phyloP scores from a whole-genome alignment of 1,139 yeast genomes.

The Diutina ranongensis region DNA sequence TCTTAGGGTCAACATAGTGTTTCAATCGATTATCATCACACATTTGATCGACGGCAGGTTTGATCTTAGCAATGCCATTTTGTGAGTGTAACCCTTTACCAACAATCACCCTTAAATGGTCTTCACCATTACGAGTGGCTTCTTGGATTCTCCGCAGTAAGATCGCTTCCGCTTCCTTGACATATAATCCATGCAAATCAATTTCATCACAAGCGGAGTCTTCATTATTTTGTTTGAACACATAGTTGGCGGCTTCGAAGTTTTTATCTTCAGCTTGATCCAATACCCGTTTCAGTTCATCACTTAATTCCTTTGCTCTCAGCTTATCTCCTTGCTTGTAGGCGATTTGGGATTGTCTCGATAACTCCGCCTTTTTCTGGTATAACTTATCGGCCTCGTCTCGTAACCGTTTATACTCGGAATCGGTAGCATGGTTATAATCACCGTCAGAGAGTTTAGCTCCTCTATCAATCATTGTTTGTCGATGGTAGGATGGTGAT shows the following conservation, averaged over 20 bases:
- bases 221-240: slow-evolving; percentile 76
- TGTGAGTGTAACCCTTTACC: slow-evolving; percentile 90
- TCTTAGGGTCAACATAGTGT: slow-evolving; percentile 53
- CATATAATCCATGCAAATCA: slow-evolving; percentile 85
- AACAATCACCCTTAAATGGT: slow-evolving; percentile 56
- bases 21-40: slow-evolving; percentile 55
- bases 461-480: background rate
- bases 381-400: slow-evolving; percentile 59
- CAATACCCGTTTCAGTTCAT: slow-evolving; percentile 49
- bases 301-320: slow-evolving; percentile 63
- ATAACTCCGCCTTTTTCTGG: slow-evolving; percentile 41
- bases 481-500: background rate
- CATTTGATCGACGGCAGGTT: slow-evolving; percentile 77
- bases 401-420: slow-evolving; percentile 53
- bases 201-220: slow-evolving; percentile 80
- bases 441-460: slow-evolving; percentile 24
- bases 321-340: slow-evolving; percentile 63
- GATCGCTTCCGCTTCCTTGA: slow-evolving; percentile 76
- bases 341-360: slow-evolving; percentile 66
- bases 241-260: slow-evolving; percentile 80
- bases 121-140: slow-evolving; percentile 49
- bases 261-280: slow-evolving; percentile 59
- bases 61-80: slow-evolving; percentile 73
- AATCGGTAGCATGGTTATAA: slow-evolving; percentile 65
- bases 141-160: slow-evolving; percentile 65